Evolutionary conservation across 2,329 filamentous ascomycete genomes (phyloP).

Genomic region (Fusarium albidum): DNA sequence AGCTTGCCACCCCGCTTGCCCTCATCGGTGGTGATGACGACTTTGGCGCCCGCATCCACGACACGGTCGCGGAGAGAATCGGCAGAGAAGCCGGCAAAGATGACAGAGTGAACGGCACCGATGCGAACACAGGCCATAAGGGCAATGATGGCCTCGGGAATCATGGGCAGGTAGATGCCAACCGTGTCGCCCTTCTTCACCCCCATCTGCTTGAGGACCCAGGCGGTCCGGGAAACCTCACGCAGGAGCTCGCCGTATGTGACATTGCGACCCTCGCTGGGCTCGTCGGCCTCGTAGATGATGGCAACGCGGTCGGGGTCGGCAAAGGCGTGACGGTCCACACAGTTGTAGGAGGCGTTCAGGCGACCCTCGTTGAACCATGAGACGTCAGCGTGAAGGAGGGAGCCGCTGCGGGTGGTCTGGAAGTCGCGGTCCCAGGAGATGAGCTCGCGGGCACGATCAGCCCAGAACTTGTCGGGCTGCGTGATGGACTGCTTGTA

Average conservation of each 20-base stretch:
- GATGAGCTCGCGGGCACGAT: conserved; percentile 85
- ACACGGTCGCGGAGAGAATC: conserved; percentile 97
- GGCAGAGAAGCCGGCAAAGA: conserved; percentile 97
- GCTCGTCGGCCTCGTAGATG: conserved; percentile 98
- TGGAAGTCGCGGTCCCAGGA: conserved; percentile 92
- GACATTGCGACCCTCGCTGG: conserved; percentile 83
- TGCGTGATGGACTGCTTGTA: conserved; percentile 89
- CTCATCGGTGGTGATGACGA: conserved; percentile 97
- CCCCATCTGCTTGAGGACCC: conserved; percentile 92
- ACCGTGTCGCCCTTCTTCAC: conserved; percentile 98
- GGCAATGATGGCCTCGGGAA: conserved; percentile 91
- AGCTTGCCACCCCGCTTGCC: conserved; percentile 97
- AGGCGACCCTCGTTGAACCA: conserved; percentile 96
- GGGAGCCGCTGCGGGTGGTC: conserved; percentile 81
- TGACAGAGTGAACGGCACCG: conserved; percentile 94
- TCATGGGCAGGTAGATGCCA: conserved; percentile 98
- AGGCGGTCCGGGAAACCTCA: conserved; percentile 87
- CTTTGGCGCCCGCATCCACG: conserved; percentile 86
- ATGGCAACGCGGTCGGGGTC: conserved; percentile 93
- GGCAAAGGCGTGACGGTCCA: conserved; percentile 96
- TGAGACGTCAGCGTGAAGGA: conserved; percentile 82
- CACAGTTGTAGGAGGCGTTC: conserved; percentile 97
- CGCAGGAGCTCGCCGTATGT: conserved; percentile 93
- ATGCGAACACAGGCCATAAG: conserved; percentile 93
- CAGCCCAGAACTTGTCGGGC: conserved; percentile 90